Conservation (phyloP, 2,329 filamentous ascomycete genomes). For the Sarocladium kiliense region DNA sequence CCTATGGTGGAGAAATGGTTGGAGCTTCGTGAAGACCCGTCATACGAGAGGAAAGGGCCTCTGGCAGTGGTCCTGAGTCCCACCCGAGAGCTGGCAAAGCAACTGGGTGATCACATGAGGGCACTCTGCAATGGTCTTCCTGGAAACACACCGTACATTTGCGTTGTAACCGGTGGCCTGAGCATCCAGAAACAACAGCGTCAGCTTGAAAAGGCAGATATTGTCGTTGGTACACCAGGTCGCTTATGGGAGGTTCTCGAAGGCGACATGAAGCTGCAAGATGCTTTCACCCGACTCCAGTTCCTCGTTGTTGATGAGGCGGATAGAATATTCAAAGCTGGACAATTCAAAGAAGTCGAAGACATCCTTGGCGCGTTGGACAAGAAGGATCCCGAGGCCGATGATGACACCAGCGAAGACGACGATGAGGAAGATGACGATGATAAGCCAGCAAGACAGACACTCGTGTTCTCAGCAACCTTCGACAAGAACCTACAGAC, state of each 20-base stretch:
- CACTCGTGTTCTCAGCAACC: conserved; percentile 92
- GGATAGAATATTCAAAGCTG: conserved; percentile 83
- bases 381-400: conserved; percentile 58
- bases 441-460: conserved; percentile 59
- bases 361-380: conserved; percentile 82
- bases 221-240: conserved; percentile 90
- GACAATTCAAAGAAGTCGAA: conserved; percentile 90
- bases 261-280: conserved; percentile 63
- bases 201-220: conserved; percentile 75
- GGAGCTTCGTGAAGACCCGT: conserved; percentile 33
- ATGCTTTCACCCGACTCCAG: conserved; percentile 64
- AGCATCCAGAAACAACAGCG: conserved; percentile 94
- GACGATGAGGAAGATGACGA: conserved; percentile 40
- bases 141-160: conserved; percentile 61
- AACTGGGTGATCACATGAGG: conserved; percentile 78
- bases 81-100: conserved; percentile 89
- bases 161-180: conserved; percentile 84
- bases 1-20: conserved; percentile 86
- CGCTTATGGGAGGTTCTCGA: conserved; percentile 92
- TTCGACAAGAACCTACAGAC: conserved; percentile 89
- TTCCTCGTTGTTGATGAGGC: conserved; percentile 94
- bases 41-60: conserved; percentile 42
- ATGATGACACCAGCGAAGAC: conserved; percentile 42
- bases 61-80: conserved; percentile 82
- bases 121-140: conserved; percentile 59